Evolutionary conservation across 164 flowering plant species (phyloP).

Genomic region (Berberis thunbergii): DNA sequence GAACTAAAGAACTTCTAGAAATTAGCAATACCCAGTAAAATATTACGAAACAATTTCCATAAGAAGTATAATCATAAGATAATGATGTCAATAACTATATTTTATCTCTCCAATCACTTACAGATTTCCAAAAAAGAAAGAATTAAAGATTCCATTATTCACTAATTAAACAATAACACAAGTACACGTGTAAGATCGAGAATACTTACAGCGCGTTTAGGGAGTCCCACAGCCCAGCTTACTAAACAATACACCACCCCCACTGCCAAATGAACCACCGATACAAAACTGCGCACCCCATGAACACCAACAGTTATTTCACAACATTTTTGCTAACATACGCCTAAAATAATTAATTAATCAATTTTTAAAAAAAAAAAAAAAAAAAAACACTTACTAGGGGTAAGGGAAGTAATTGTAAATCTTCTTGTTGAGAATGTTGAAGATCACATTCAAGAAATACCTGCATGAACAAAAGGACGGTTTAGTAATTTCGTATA

Average conservation of each 20-base stretch:
- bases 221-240: constrained; percentile 95
- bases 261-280: constrained; percentile 76
- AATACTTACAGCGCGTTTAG: constrained; percentile 91
- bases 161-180: background rate
- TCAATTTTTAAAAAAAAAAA: no score
- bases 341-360: no score
- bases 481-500: constrained; percentile 5
- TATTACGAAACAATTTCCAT: no score
- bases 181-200: background rate
- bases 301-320: constrained; percentile 1
- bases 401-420: constrained; percentile 98
- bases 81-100: no score
- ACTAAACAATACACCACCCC: constrained; percentile 83
- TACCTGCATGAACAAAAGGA: constrained; percentile 47
- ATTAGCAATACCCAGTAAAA: background rate
- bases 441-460: constrained; percentile 92
- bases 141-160: background rate
- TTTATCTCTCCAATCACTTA: no score
- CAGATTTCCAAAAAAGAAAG: background rate
- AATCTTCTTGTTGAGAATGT: constrained; percentile 94
- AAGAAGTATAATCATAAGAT: no score
- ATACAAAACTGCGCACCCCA: constrained; percentile 63
- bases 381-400: constrained; percentile 67
- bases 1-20: background rate
- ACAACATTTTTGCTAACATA: no score